A percentile compares a stretch with the other conserved stretches of the same genome.
These are phyloP conservation scores for Breviolum minutum DNA, from an alignment of 73 alveolate genomes.

Conservation along the genomic window DNA sequence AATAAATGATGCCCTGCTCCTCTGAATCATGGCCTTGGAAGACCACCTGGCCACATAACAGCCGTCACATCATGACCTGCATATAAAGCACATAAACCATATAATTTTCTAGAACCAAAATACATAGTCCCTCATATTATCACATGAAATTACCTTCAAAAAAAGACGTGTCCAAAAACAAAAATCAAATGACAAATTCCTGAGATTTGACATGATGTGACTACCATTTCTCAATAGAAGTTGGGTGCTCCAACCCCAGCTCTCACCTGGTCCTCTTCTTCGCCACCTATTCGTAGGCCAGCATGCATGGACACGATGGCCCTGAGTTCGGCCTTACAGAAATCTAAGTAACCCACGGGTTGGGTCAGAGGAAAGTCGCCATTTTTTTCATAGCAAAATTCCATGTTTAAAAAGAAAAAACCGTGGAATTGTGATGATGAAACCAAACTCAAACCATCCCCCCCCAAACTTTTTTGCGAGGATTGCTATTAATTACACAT, in stretches of 20 bases:
- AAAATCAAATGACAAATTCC: not conserved
- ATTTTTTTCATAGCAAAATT: too few relatives aligned
- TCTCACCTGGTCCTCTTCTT: constrained; percentile 55
- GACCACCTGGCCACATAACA: constrained; percentile 7
- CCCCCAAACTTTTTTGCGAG: not conserved
- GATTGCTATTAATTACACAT: not conserved
- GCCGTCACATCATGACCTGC: not conserved
- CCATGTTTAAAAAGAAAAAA: too few relatives aligned
- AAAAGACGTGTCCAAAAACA: too few relatives aligned
- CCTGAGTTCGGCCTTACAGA: constrained; percentile 62
- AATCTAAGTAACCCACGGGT: not conserved
- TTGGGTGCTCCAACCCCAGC: not conserved
- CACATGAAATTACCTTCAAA: too few relatives aligned
- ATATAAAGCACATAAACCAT: not conserved
- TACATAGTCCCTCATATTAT: too few relatives aligned
- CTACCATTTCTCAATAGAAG: too few relatives aligned
- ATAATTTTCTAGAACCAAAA: too few relatives aligned
- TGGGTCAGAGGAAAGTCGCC: too few relatives aligned
- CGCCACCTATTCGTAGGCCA: constrained; percentile 60
- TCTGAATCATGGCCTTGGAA: constrained; percentile 50
- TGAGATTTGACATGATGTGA: too few relatives aligned
- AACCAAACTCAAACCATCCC: too few relatives aligned
- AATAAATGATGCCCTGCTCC: constrained; percentile 58
- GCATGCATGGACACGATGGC: constrained; percentile 92
- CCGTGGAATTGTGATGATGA: not conserved